These are phyloP conservation scores for Metschnikowia peoriensis DNA, from an alignment of 805 yeast species.

Conservation along the genomic window DNA sequence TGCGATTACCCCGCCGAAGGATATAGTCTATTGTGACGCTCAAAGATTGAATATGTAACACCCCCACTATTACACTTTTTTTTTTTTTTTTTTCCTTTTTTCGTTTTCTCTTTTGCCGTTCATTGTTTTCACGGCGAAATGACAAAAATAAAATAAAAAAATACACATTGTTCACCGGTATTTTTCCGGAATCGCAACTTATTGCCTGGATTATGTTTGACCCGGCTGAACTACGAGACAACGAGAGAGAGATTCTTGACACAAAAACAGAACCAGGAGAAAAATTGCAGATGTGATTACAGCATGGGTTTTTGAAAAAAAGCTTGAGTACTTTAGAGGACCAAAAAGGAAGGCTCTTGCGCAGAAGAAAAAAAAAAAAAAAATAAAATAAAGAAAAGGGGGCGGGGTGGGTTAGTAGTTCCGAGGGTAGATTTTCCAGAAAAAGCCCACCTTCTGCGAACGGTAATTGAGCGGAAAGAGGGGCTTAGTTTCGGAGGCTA, in stretches of 20 bases:
- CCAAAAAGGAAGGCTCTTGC: too few species aligned
- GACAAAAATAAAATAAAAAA: not conserved
- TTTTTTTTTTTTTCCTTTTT: too few species aligned
- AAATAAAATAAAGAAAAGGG: too few species aligned
- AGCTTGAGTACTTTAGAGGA: too few species aligned
- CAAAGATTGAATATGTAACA: not conserved
- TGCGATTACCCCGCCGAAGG: slow-evolving; percentile 1
- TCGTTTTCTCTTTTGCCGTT: not conserved
- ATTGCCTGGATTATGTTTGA: not conserved
- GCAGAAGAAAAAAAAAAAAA: too few species aligned
- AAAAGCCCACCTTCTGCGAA: not conserved
- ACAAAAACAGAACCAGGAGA: not conserved
- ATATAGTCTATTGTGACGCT: not conserved
- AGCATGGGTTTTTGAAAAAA: too few species aligned
- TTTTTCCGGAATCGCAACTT: slow-evolving; percentile 1
- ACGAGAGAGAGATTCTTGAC: not conserved
- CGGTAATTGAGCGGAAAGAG: not conserved
- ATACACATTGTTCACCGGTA: not conserved
- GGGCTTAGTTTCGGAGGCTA: not conserved
- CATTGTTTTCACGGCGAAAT: not conserved
- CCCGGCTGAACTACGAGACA: not conserved
- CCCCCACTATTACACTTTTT: not conserved
- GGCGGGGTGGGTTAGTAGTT: too few species aligned
- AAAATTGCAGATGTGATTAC: too few species aligned
- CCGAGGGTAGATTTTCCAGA: not conserved